Base-by-base conservation (phyloP, 2,329 filamentous ascomycete species). In the Fusarium siculi region DNA sequence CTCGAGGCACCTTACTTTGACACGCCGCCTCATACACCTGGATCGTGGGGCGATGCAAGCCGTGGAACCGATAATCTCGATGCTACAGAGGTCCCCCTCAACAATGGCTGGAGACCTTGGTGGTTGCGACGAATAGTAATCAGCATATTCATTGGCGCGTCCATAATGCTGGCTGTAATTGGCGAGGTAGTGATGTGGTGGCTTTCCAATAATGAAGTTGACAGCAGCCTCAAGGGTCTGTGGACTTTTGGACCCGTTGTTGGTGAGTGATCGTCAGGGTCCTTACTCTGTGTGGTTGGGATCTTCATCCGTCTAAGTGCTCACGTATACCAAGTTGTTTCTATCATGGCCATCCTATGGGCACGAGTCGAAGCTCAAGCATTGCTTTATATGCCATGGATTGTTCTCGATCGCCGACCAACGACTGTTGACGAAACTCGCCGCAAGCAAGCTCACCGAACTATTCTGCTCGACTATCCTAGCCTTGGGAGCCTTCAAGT, bases 191-290 rank as follows among this genome's bases (percentile, higher is more conserved):
- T 78, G 2, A 70, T 68, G 64, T 77, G 75, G 70, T 60, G 70
- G 47, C 66, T 79, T 18, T 77, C 74, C 14, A 66, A 65, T 37
- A 63, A 69, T 9, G 63, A 73, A 53, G 63, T 72, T 32, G 63
- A 72, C 40, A 69, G 60, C 43, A 65, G 37, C 25, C n/a, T 72
- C 39, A 63, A 68, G 54, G 78, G 76, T 37, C 42, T 78, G 19
- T 79, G 78, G 78, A 79, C 73, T 12, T 79, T 78, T 69, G 74
- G 73, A 12, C 78, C 78, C 11, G 69, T 79, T 46, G 58, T 78
- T 57, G 72, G 78, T 79, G 57, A 79, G 77, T 73, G 49, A 63
- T 69, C 66, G 46, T 36, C 50, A 63, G 44, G 54, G 47, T 39
- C 53, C 50, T 68, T 68, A 37, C 63, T 60, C 62, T 63, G 47